Evolutionary conservation across 768 basidiomycete species (phyloP).

Genomic region (Saitozyma sp.): DNA sequence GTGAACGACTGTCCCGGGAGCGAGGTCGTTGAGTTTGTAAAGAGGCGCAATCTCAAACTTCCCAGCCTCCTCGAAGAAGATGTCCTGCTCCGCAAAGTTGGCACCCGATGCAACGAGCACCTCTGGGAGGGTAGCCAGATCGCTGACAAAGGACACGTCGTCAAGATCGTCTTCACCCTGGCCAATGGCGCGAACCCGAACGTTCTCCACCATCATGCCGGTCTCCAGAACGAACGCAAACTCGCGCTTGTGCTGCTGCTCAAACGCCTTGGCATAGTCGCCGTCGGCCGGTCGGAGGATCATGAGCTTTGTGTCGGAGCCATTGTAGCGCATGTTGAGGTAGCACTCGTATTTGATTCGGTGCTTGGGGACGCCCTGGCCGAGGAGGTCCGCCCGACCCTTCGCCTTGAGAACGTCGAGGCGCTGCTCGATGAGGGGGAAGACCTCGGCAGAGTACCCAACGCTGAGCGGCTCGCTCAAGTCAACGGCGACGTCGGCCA

Average conservation of each 20-base stretch:
- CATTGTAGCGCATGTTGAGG: constrained; percentile 50
- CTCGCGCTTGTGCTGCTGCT: constrained; percentile 74
- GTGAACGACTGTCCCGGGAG: constrained; percentile 67
- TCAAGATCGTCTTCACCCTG: background rate
- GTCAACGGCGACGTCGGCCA: constrained; percentile 44
- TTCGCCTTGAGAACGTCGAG: constrained; percentile 69
- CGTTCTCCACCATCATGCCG: constrained; percentile 86
- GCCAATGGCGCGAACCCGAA: constrained; percentile 59
- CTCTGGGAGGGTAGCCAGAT: constrained; percentile 56
- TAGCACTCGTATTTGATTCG: constrained; percentile 72
- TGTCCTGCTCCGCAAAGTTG: no score
- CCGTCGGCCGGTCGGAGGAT: constrained; percentile 61
- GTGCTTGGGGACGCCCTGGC: constrained; percentile 76
- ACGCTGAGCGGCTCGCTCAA: background rate
- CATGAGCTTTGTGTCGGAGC: constrained; percentile 80
- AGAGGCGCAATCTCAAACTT: constrained; percentile 85
- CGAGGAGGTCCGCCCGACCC: constrained; percentile 66
- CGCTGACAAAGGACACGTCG: constrained; percentile 67
- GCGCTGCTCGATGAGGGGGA: constrained; percentile 61
- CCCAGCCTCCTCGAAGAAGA: no score
- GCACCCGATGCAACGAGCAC: no score
- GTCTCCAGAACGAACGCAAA: constrained; percentile 88
- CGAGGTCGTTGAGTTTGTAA: constrained; percentile 63
- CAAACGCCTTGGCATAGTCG: constrained; percentile 79
- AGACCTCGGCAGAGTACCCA: constrained; percentile 59